Evolutionary conservation across 1,284 basidiomycete genomes (phyloP).

Genomic region (Athelia sp.): DNA sequence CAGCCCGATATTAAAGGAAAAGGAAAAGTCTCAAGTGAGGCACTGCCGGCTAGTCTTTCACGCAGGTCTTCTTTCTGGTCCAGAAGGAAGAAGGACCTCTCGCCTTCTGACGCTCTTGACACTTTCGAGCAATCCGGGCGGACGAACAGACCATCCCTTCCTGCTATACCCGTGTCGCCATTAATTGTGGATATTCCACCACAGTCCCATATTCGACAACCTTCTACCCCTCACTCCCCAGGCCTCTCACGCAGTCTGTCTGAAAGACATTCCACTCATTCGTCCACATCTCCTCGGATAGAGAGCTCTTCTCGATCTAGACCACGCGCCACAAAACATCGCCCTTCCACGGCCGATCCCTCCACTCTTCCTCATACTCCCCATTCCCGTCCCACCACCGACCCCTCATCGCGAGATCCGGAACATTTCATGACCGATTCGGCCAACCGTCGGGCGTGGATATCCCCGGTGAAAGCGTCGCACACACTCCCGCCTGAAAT

Average conservation of each 20-base stretch:
- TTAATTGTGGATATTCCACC: conserved; percentile 37
- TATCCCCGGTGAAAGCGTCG: conserved; percentile 12
- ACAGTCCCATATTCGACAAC: conserved; percentile 20
- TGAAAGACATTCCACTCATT: conserved; percentile 29
- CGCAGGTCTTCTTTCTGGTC: conserved; percentile 56
- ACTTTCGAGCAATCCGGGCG: conserved; percentile 13
- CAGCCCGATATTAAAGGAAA: conserved; percentile 42
- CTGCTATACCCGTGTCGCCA: conserved; percentile 45
- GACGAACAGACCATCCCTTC: conserved; percentile 34
- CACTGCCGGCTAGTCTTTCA: conserved; percentile 32
- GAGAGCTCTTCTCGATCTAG: conserved; percentile 6
- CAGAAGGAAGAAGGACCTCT: conserved; percentile 22
- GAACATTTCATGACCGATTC: conserved; percentile 9
- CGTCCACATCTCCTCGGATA: conserved; percentile 15
- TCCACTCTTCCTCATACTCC: conserved; percentile 12
- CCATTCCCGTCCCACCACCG: conserved; percentile 26
- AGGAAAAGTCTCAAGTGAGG: conserved; percentile 28
- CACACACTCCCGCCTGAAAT: conserved; percentile 11
- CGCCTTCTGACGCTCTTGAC: conserved; percentile 4
- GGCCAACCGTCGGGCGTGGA: conserved; percentile 11
- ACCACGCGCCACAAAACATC: conserved; percentile 5
- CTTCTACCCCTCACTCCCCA: conserved; percentile 23
- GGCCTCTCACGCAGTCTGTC: conserved; percentile 49
- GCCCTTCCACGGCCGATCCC: conserved; percentile 17
- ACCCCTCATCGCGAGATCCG: conserved; percentile 17